These are phyloP conservation scores for Rhodosporidiobolus odoratus DNA, from an alignment of 768 basidiomycete species.

Conservation along the genomic window DNA sequence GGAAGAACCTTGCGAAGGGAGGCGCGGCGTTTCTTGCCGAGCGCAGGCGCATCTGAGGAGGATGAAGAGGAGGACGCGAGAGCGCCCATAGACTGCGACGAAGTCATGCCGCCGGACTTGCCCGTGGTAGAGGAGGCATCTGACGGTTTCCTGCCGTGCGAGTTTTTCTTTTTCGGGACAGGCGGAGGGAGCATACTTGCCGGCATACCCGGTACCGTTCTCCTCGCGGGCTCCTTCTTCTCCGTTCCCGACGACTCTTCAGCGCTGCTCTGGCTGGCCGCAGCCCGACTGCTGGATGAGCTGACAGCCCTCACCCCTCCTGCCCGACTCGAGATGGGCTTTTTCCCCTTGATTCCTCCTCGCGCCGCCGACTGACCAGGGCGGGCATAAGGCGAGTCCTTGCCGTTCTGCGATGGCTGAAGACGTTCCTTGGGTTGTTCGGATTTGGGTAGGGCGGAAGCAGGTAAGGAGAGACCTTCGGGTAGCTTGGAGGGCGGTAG, in stretches of 20 bases:
- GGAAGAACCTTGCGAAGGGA: constrained; percentile 42
- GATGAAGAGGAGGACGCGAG: not conserved
- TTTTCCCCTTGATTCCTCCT: not conserved
- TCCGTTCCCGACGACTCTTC: not conserved
- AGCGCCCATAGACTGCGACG: not conserved
- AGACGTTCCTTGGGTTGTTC: not conserved
- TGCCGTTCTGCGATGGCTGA: constrained; percentile 8
- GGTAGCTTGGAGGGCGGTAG: constrained; percentile 18
- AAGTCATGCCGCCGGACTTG: constrained; percentile 18
- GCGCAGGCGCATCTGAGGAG: constrained; percentile 14
- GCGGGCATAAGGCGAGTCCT: constrained; percentile 25
- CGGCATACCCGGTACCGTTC: constrained; percentile 33
- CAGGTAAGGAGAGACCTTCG: constrained; percentile 18
- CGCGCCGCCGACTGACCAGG: not conserved
- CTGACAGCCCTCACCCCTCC: not conserved
- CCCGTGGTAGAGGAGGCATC: not conserved
- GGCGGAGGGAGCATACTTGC: constrained; percentile 42
- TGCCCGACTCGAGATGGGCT: not conserved
- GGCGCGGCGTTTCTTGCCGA: constrained; percentile 36
- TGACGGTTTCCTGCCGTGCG: constrained; percentile 21
- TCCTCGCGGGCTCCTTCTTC: constrained; percentile 38
- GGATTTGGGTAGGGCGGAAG: not conserved
- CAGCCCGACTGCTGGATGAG: not conserved
- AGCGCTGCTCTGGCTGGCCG: not conserved
- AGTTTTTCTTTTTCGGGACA: constrained; percentile 45